These are phyloP conservation scores for Lodderomyces pseudojiufengensis DNA, from an alignment of 1,139 yeast species.

Conservation along the genomic window DNA sequence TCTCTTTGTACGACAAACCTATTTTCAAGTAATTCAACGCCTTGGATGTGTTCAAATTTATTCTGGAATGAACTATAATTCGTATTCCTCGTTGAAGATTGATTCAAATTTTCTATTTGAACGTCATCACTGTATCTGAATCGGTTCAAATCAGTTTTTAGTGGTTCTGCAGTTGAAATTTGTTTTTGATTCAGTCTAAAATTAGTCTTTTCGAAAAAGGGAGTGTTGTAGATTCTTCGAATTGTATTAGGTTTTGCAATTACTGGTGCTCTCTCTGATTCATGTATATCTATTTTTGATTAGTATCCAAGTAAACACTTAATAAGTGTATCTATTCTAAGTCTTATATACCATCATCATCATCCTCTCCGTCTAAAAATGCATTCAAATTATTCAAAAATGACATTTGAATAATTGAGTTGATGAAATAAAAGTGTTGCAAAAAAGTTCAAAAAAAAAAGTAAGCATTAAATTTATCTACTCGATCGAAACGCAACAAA, in stretches of 20 bases:
- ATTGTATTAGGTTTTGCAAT: conserved; percentile 5
- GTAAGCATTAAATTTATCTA: too few species aligned
- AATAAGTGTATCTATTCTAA: neutral
- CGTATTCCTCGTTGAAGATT: too few species aligned
- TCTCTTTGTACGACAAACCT: too few species aligned
- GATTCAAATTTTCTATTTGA: too few species aligned
- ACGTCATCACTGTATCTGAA: neutral
- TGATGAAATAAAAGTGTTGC: conserved; percentile 5
- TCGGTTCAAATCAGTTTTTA: neutral
- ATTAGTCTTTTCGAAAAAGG: too few species aligned
- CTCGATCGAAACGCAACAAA: too few species aligned
- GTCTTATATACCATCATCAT: conserved; percentile 11
- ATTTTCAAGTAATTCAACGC: too few species aligned
- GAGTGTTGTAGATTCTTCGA: neutral
- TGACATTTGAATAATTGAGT: conserved; percentile 11
- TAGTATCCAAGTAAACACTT: conserved; percentile 1
- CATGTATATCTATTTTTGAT: neutral
- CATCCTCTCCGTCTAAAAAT: conserved; percentile 9
- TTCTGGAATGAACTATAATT: too few species aligned
- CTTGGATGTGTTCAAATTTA: too few species aligned
- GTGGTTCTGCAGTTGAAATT: too few species aligned
- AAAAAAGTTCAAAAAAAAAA: conserved; percentile 7
- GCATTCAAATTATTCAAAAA: conserved; percentile 12
- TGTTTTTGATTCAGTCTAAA: neutral
- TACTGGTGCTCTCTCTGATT: conserved; percentile 4